phyloP scores from a whole-genome alignment of 257 asterid genomes.

The Scutellaria barbata region DNA sequence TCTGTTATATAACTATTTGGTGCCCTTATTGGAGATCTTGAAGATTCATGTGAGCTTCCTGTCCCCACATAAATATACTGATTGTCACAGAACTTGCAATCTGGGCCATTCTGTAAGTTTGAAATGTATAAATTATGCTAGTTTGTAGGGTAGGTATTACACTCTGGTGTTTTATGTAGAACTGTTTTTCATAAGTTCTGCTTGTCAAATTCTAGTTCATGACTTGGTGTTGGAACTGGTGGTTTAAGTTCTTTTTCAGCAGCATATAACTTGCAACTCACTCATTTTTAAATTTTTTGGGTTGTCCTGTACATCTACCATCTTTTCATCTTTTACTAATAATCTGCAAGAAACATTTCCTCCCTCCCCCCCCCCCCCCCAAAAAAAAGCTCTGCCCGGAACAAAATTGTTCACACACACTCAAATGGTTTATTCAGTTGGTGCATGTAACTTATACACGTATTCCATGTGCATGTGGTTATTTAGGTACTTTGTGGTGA shows the following conservation, averaged over 20 bases:
- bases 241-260: slow-evolving; percentile 3
- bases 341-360: background rate
- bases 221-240: too few species aligned
- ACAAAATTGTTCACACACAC: slow-evolving; percentile 7
- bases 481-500: slow-evolving; percentile 93
- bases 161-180: background rate
- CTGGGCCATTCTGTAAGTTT: background rate
- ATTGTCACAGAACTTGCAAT: background rate
- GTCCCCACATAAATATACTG: background rate
- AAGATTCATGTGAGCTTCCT: slow-evolving; percentile 14
- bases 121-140: background rate
- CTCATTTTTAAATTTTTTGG: background rate
- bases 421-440: slow-evolving; percentile 8
- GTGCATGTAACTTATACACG: slow-evolving; percentile 38
- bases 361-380: background rate
- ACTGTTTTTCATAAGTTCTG: background rate
- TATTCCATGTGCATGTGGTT: slow-evolving; percentile 47
- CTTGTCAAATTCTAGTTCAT: too few species aligned
- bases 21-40: background rate
- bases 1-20: background rate
- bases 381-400: too few species aligned
- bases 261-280: background rate
- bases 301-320: slow-evolving; percentile 6
- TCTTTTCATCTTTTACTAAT: background rate
- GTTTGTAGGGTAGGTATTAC: slow-evolving; percentile 1